These are phyloP conservation scores for Lumnitzera racemosa DNA, from an alignment of 345 rosid species.

Conservation along the genomic window DNA sequence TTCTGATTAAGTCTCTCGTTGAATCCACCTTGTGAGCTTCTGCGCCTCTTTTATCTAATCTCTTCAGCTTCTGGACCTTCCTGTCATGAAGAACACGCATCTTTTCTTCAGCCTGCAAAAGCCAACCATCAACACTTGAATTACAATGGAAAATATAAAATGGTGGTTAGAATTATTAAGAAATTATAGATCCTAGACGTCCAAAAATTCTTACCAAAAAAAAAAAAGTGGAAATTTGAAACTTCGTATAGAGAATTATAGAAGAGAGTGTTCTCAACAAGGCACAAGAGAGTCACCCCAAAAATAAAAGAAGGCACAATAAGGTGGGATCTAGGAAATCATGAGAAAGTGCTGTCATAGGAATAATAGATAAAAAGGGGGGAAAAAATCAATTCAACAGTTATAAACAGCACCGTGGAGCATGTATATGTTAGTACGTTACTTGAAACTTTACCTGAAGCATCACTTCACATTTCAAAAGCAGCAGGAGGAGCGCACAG, in stretches of 20 bases:
- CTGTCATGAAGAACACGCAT: slow-evolving; percentile 71
- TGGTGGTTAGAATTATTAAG: background rate
- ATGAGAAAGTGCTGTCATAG: background rate
- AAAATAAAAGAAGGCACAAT: no score
- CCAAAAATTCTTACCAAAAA: no score
- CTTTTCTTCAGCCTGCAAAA: slow-evolving; percentile 80
- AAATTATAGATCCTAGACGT: no score
- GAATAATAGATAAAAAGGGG: background rate
- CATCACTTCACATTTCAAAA: no score
- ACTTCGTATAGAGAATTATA: no score
- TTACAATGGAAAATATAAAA: background rate
- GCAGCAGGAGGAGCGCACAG: no score
- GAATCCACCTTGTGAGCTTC: slow-evolving; percentile 57
- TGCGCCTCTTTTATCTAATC: slow-evolving; percentile 75
- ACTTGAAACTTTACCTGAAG: no score
- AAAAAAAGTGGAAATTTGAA: no score
- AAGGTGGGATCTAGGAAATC: background rate
- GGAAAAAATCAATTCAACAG: background rate
- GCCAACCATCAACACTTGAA: slow-evolving; percentile 1
- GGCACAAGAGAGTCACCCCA: no score
- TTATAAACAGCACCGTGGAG: no score
- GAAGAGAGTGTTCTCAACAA: no score
- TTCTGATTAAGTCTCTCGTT: slow-evolving; percentile 44
- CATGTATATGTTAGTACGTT: no score
- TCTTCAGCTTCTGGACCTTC: slow-evolving; percentile 66